These are phyloP conservation scores for Pisolithus tinctorius DNA, from an alignment of 768 basidiomycete genomes.

Conservation along the genomic window DNA sequence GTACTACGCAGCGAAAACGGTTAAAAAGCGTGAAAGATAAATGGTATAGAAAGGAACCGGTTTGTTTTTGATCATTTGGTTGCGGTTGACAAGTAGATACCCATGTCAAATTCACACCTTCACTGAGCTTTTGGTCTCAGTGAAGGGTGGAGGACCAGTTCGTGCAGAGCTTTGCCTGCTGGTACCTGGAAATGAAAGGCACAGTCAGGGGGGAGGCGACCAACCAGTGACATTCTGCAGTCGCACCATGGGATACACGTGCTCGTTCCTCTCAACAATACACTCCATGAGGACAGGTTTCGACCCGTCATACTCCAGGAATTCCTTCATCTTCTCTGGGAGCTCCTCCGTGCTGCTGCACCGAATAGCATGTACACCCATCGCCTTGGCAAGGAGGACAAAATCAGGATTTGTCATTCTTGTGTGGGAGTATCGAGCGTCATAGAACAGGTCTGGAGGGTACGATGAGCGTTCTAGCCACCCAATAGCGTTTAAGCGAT, in stretches of 20 bases:
- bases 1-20: too few species aligned
- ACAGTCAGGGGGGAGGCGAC: neutral
- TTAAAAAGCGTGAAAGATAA: too few species aligned
- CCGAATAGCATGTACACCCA: constrained; percentile 89
- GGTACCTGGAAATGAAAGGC: constrained; percentile 49
- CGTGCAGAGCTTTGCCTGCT: constrained; percentile 91
- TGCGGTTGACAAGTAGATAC: neutral
- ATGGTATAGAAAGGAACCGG: neutral
- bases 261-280: constrained; percentile 73
- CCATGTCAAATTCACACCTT: constrained; percentile 11
- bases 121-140: constrained; percentile 28
- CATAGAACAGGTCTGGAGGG: constrained; percentile 82
- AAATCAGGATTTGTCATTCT: constrained; percentile 95
- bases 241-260: constrained; percentile 86
- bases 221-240: neutral
- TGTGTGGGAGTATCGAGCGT: constrained; percentile 94
- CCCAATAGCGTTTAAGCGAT: neutral
- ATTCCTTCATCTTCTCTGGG: constrained; percentile 96
- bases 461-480: neutral
- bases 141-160: constrained; percentile 75
- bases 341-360: constrained; percentile 67
- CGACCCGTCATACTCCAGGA: constrained; percentile 86
- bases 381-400: constrained; percentile 78
- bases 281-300: constrained; percentile 92
- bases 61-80: neutral